Conservation (phyloP, 2,329 filamentous ascomycete species). For the Botryotinia globosa region DNA sequence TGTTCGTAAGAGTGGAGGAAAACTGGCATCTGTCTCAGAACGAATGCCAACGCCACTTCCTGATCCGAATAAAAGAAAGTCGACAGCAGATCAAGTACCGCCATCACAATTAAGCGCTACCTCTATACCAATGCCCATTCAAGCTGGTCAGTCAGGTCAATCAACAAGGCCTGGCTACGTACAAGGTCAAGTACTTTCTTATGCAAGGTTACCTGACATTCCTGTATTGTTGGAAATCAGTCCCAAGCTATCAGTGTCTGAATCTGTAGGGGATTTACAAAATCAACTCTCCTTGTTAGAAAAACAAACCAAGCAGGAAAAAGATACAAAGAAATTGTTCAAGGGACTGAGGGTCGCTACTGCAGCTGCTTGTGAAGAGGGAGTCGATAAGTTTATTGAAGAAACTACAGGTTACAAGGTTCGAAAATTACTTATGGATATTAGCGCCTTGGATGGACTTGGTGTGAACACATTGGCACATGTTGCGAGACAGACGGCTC, state of each 20-base stretch:
- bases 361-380: constrained; percentile 54
- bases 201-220: not conserved
- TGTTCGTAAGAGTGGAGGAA: not conserved
- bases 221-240: not conserved
- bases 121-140: not conserved
- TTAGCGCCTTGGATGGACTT: constrained; percentile 51
- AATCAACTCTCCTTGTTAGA: constrained; percentile 5
- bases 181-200: constrained; percentile 6
- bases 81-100: not conserved
- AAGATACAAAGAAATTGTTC: constrained; percentile 46
- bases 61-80: constrained; percentile 18
- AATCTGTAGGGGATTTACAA: not conserved
- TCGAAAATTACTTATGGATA: constrained; percentile 53
- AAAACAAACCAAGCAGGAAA: not conserved
- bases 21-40: not conserved
- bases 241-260: not conserved
- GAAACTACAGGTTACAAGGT: constrained; percentile 52
- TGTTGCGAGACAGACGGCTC: constrained; percentile 31
- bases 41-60: not conserved
- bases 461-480: constrained; percentile 30
- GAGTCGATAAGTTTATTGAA: constrained; percentile 52
- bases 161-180: constrained; percentile 7
- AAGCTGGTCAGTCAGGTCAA: constrained; percentile 3
- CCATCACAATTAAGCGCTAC: not conserved
- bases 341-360: constrained; percentile 54